phyloP scores from a whole-genome alignment of 257 asterid species.

The Penstemon barbatus region DNA sequence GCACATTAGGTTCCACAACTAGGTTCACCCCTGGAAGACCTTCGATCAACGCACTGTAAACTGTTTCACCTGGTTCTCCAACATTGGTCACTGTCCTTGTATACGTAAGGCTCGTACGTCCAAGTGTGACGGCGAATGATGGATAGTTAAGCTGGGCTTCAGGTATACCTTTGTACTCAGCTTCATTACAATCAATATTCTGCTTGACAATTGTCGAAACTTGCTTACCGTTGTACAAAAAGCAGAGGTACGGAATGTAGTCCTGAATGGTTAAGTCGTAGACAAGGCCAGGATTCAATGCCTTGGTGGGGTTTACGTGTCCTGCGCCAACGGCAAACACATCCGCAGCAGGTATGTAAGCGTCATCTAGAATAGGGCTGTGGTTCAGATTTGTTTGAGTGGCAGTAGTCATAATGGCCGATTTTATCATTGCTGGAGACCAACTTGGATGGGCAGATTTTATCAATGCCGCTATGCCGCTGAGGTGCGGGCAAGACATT shows the following conservation, averaged over 20 bases:
- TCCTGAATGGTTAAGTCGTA: slow-evolving; percentile 26
- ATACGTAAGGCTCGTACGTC: slow-evolving; percentile 14
- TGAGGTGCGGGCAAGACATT: slow-evolving; percentile 39
- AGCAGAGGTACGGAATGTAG: slow-evolving; percentile 22
- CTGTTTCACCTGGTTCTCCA: slow-evolving; percentile 33
- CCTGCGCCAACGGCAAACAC: slow-evolving; percentile 30
- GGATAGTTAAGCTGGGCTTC: slow-evolving; percentile 36
- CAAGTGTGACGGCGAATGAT: slow-evolving; percentile 35
- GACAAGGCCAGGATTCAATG: slow-evolving; percentile 33
- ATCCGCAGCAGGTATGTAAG: background rate
- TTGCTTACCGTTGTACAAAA: background rate
- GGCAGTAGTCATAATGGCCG: slow-evolving; percentile 62
- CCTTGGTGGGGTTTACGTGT: slow-evolving; percentile 28
- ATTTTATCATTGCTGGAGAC: slow-evolving; percentile 50
- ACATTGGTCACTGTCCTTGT: slow-evolving; percentile 51
- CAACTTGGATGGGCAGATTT: slow-evolving; percentile 37
- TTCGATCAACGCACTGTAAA: background rate
- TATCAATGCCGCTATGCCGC: slow-evolving; percentile 41
- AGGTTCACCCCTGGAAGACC: slow-evolving; percentile 11
- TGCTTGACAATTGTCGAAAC: too few relatives aligned
- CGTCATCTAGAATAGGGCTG: slow-evolving; percentile 21
- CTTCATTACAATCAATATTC: too few relatives aligned
- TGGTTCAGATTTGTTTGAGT: slow-evolving; percentile 27
- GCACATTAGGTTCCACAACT: slow-evolving; percentile 24
- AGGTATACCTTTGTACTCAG: slow-evolving; percentile 20